Conservation (phyloP, 345 rosid genomes). For the Trapa incisa region DNA sequence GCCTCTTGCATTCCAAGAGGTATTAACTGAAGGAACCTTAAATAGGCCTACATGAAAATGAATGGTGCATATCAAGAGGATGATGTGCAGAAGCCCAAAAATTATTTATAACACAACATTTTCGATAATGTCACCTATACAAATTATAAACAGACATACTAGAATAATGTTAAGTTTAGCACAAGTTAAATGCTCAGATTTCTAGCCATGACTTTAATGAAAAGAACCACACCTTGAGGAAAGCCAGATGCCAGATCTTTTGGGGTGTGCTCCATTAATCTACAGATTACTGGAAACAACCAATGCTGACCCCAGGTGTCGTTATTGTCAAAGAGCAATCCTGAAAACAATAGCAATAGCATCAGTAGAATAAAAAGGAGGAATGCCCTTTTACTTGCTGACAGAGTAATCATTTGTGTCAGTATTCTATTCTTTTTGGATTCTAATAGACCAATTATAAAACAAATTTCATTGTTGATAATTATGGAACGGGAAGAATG, state of each 20-base stretch:
- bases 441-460: neutral
- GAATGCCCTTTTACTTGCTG: neutral
- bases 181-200: neutral
- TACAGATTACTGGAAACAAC: constrained; percentile 9
- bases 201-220: neutral
- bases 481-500: neutral
- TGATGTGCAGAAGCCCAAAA: neutral
- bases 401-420: neutral
- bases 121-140: neutral
- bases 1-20: constrained; percentile 21
- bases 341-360: neutral
- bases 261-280: constrained; percentile 37
- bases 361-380: neutral
- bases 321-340: neutral
- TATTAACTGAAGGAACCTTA: constrained; percentile 19
- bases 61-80: neutral
- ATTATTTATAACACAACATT: neutral
- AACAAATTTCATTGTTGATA: neutral
- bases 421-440: neutral
- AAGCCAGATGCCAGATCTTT: constrained; percentile 18
- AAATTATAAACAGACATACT: neutral
- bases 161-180: neutral
- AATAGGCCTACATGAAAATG: constrained; percentile 21
- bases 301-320: neutral
- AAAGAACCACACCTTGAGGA: constrained; percentile 19